These are phyloP conservation scores for Vanrija sp. DNA, from an alignment of 1,284 basidiomycete species.

Conservation along the genomic window DNA sequence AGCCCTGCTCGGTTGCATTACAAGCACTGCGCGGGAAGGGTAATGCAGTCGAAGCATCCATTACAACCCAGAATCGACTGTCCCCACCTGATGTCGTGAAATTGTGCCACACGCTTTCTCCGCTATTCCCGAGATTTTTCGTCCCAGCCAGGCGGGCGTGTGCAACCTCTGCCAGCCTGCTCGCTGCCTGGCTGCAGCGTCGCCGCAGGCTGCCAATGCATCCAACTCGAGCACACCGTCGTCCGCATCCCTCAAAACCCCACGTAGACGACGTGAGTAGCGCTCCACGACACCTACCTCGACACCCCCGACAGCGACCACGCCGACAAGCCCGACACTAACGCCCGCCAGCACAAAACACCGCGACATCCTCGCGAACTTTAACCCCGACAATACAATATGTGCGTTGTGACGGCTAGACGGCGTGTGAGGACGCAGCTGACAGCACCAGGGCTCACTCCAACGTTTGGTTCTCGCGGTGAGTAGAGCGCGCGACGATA, in stretches of 20 bases:
- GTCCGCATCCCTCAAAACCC: slow-evolving; percentile 13
- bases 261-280: slow-evolving; percentile 19
- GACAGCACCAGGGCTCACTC: slow-evolving; percentile 47
- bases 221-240: not conserved
- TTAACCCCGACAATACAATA: slow-evolving; percentile 8
- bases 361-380: slow-evolving; percentile 8
- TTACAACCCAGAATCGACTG: no score
- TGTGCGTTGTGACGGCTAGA: slow-evolving; percentile 9
- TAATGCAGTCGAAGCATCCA: no score
- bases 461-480: slow-evolving; percentile 52
- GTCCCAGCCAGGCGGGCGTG: no score
- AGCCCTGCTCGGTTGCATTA: no score
- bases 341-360: slow-evolving; percentile 3
- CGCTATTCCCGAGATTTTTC: no score
- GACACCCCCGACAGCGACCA: not conserved
- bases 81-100: no score
- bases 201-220: no score
- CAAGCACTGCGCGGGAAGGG: no score
- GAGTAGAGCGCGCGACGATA: slow-evolving; percentile 18
- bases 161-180: no score
- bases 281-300: not conserved
- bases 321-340: not conserved
- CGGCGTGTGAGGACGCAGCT: not conserved
- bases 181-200: no score
- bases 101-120: no score